Conservation (phyloP, 2,329 filamentous ascomycete species). For the Penicillium aurantiogriseum region DNA sequence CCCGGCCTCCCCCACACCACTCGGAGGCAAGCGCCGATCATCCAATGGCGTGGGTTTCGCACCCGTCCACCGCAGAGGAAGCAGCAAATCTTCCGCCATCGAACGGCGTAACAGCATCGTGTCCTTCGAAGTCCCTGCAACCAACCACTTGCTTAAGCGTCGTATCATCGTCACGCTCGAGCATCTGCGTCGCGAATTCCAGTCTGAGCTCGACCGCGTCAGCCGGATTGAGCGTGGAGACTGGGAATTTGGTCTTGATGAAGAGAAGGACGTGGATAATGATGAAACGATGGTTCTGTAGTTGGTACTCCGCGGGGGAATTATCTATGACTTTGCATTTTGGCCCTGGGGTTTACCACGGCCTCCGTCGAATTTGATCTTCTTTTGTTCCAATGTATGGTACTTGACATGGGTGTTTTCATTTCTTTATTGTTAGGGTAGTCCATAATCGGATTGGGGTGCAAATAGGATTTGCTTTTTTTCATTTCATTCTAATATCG, state of each 20-base stretch:
- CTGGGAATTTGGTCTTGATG: conserved; percentile 66
- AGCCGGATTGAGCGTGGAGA: conserved; percentile 85
- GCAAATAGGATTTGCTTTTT: conserved; percentile 16
- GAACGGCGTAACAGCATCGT: conserved; percentile 13
- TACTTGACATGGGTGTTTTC: conserved; percentile 16
- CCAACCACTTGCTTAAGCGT: conserved; percentile 45
- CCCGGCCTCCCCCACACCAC: conserved; percentile 14
- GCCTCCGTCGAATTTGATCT: conserved; percentile 1
- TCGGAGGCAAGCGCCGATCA: conserved; percentile 18
- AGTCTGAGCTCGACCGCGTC: conserved; percentile 83
- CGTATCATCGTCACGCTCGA: conserved; percentile 80
- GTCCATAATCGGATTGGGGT: conserved; percentile 10
- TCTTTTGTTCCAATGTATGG: conserved; percentile 11
- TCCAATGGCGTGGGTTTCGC: conserved; percentile 23
- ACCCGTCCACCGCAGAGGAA: conserved; percentile 22
- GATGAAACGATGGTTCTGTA: conserved; percentile 39
- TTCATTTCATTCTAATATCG: background rate
- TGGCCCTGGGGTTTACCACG: background rate
- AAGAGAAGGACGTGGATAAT: conserved; percentile 29
- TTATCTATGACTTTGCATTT: conserved; percentile 6
- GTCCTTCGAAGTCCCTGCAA: conserved; percentile 7
- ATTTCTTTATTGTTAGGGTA: conserved; percentile 14
- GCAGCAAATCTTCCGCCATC: conserved; percentile 18
- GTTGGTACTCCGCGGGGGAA: conserved; percentile 10
- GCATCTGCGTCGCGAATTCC: conserved; percentile 84